These are phyloP conservation scores for Sequoia sempervirens DNA, from an alignment of 75 land plant species.

Conservation along the genomic window DNA sequence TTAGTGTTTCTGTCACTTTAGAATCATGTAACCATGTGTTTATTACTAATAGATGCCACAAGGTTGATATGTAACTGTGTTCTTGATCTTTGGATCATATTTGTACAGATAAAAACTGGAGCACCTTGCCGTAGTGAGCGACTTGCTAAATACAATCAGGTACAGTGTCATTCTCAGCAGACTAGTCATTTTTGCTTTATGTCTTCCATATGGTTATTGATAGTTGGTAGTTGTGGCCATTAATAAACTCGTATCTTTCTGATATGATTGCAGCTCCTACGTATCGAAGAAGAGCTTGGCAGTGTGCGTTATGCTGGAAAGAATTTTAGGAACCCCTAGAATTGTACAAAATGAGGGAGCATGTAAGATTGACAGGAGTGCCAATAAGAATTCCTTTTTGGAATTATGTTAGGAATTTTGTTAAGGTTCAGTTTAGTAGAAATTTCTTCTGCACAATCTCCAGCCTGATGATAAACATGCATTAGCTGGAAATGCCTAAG, in stretches of 20 bases:
- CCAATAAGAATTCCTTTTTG: neutral
- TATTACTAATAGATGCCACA: neutral
- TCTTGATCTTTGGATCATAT: conserved; percentile 3
- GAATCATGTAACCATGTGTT: neutral
- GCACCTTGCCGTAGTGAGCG: conserved; percentile 97
- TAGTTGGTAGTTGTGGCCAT: neutral
- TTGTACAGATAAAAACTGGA: conserved; percentile 86
- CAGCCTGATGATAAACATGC: conserved; percentile 1
- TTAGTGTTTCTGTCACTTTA: neutral
- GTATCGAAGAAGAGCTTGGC: conserved; percentile 96
- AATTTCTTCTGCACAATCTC: neutral
- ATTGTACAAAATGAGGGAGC: conserved; percentile 15
- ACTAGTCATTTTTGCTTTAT: neutral
- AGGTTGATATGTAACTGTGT: neutral
- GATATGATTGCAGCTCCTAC: conserved; percentile 62
- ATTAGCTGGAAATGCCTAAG: neutral
- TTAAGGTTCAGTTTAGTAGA: neutral
- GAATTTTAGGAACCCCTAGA: conserved; percentile 74
- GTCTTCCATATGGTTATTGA: neutral
- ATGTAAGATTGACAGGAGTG: neutral
- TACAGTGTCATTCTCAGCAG: conserved; percentile 14
- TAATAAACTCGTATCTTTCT: neutral
- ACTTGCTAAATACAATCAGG: conserved; percentile 90
- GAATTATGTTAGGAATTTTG: neutral
- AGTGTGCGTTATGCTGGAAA: conserved; percentile 87